Evolutionary conservation across 2,329 filamentous ascomycete genomes (phyloP), one percentile per base, ranked within the genome.

Genomic region (Beauveria rudraprayagi): DNA sequence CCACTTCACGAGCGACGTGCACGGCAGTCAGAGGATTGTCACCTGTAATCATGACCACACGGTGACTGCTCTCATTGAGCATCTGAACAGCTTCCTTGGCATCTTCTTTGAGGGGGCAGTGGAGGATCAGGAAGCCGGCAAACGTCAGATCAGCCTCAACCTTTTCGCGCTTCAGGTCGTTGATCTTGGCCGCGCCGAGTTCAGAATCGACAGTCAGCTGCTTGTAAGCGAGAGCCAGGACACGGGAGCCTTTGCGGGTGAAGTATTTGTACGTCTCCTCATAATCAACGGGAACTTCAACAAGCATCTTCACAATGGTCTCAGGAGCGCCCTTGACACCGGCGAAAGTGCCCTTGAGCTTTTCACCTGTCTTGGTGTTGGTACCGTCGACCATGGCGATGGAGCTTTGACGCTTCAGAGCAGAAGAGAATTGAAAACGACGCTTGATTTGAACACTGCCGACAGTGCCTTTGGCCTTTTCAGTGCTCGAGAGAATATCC

Each of bases 251-350:
- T 68, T 95, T 96, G 65, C 94, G 86, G 60, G 93, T 97, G 70
- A 97, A 99, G 77, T 96, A 91, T 76, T 97, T 99, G 83, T 87
- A 99, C 0, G 94, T 99, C 76, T 97, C 94, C 72, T 99, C 94
- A 70, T 99, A 99, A 71, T 96, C 86, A 1, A 85, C 81, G 8
- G 94, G 94, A 10, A 91, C 84, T 40, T 88, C 82, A 41, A 91
- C 82, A 64, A 99, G 82, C 90, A 97, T 97, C 71, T 90, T 92
- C 74, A 91, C 87, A 69, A 99, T 97, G 0, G 94, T 99, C 77
- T 99, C 94, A 1, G 94, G 94, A 8, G 94, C 94, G 71, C 94
- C 94, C 78, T 99, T 99, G 66, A 97, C 94, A 72, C 87, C 91
- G 60, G 92, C 93, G 71, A 99, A 96, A 0, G 94, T 97, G 64